Evolutionary conservation across 768 basidiomycete species (phyloP), one percentile per base, ranked within the genome.

Genomic region (Boletus rubropictus): DNA sequence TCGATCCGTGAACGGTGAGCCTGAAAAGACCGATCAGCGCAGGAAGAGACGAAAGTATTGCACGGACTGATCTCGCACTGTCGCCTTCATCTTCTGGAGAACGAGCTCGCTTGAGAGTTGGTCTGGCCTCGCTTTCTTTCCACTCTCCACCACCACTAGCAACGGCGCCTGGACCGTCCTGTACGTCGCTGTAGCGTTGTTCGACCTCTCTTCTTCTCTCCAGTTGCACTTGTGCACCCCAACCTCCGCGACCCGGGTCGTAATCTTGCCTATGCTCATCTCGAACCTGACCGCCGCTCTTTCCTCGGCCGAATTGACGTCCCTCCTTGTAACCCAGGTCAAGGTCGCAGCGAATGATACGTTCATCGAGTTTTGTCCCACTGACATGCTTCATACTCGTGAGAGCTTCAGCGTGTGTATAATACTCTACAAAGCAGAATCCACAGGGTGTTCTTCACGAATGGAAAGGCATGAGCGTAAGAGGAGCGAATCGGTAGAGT

Each of bases 301-400:
- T 97, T 22, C 96, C 96, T 51, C 96, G 75, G 25, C 96, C 96
- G 53, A 97, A 99, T 68, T 99, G 96, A 52, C 96, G 75, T 12
- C 95, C 95, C 62, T 99, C 96, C 61, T 83, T 83, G 69, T 97
- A 99, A 6, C 96, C 96, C 22, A 93, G 75, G 72, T 99, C 96
- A 61, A 99, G 72, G 72, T 99, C 96, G 61, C 94, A 97, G 39
- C 96, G 87, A 53, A 99, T 95, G 57, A 99, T 90, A 28, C 96
- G 87, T 69, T 99, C 96, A 68, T 99, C 96, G 18, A 99, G 82
- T 72, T 98, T 98, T 29, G 94, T 93, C n/a, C 95, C 96, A 42
- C 89, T 92, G 58, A 98, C 81, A 66, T 96, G 94, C 39, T 86
- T 83, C 80, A 98, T 84, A 52, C 86, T 84, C 34, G 92, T 89